Evolutionary conservation across 2,329 filamentous ascomycete species (phyloP).

Genomic region (Magnaporthiopsis poae): DNA sequence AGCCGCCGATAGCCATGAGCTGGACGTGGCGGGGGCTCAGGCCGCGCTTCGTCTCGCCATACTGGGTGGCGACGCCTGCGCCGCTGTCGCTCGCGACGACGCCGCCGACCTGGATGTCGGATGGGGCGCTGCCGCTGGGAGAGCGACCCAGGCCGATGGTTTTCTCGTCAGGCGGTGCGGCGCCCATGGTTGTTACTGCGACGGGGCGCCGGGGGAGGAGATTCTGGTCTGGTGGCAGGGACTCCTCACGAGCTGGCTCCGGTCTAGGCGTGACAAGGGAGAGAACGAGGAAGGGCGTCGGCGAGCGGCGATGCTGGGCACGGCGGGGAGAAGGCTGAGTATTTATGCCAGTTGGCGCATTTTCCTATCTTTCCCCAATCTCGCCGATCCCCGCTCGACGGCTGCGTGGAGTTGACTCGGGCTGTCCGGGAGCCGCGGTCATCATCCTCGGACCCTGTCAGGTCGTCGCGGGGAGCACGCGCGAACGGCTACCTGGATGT

Average conservation of each 20-base stretch:
- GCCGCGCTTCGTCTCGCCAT: constrained; percentile 17
- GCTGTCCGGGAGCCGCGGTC: too few relatives aligned
- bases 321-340: not conserved
- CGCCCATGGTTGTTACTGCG: not conserved
- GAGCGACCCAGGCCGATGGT: constrained; percentile 4
- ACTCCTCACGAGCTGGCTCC: too few relatives aligned
- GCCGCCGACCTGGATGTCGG: constrained; percentile 1
- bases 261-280: too few relatives aligned
- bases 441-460: not conserved
- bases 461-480: not conserved
- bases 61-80: not conserved
- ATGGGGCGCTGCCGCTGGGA: not conserved
- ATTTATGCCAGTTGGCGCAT: not conserved
- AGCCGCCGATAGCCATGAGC: constrained; percentile 39
- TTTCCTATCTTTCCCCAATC: not conserved
- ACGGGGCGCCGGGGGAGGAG: not conserved
- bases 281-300: not conserved
- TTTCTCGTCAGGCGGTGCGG: constrained; percentile 1
- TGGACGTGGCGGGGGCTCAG: constrained; percentile 33
- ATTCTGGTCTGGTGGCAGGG: too few relatives aligned
- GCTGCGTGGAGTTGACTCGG: not conserved
- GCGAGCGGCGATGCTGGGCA: not conserved
- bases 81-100: not conserved
- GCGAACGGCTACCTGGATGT: not conserved
- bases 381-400: not conserved